phyloP scores from a whole-genome alignment of 2,329 filamentous ascomycete species.

The Phaeosphaeriaceae sp. region DNA sequence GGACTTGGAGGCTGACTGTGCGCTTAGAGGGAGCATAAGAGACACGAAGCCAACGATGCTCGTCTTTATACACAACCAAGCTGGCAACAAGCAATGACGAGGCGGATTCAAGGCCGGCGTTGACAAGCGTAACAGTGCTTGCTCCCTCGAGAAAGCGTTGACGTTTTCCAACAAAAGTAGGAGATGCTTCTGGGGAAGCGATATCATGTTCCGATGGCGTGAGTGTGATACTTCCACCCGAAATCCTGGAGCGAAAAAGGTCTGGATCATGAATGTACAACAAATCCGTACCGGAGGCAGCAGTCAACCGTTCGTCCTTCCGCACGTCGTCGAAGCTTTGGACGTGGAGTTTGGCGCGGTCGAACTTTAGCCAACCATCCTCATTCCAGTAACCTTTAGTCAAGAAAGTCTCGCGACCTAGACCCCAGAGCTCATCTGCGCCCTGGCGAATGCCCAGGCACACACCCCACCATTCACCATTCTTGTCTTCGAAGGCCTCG shows the following conservation, averaged over 20 bases:
- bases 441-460: constrained; percentile 15
- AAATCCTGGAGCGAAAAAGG: constrained; percentile 7
- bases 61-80: constrained; percentile 23
- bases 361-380: constrained; percentile 19
- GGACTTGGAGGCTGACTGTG: constrained; percentile 5
- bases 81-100: constrained; percentile 4
- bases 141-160: constrained; percentile 14
- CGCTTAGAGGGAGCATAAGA: not conserved
- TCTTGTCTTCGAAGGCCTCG: constrained; percentile 16
- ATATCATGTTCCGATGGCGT: constrained; percentile 10
- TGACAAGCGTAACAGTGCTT: constrained; percentile 9
- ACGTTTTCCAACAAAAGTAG: constrained; percentile 19
- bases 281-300: constrained; percentile 2
- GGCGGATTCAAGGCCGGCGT: not conserved
- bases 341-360: constrained; percentile 5
- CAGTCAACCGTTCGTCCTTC: constrained; percentile 2
- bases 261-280: constrained; percentile 13
- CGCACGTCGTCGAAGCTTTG: not conserved
- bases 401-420: constrained; percentile 20
- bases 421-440: constrained; percentile 7
- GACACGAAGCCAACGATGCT: constrained; percentile 22
- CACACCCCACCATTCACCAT: constrained; percentile 21
- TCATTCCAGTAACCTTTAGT: constrained; percentile 11
- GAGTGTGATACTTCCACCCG: not conserved
- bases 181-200: constrained; percentile 10